These are phyloP conservation scores for Colletotrichum neosansevieriae DNA, from an alignment of 2,329 filamentous ascomycete species.

Conservation along the genomic window DNA sequence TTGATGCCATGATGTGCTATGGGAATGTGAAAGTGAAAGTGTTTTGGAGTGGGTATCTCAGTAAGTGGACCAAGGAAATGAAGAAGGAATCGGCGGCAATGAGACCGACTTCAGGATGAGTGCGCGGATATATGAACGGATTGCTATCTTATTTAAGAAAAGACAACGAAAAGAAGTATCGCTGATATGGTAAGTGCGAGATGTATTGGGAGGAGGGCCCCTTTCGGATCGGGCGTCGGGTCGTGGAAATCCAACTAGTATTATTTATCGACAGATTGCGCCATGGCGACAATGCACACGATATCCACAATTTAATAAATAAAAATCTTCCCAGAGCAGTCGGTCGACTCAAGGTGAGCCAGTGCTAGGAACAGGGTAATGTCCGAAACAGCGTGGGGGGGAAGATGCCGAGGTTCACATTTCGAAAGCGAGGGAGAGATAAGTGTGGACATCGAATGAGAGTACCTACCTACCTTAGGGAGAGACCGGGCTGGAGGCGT, in stretches of 20 bases:
- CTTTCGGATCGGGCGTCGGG: slow-evolving; percentile 14
- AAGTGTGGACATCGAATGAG: background rate
- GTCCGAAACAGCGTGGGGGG: slow-evolving; percentile 23
- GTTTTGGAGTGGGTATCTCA: slow-evolving; percentile 11
- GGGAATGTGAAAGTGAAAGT: slow-evolving; percentile 2
- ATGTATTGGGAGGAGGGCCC: background rate
- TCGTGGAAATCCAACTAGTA: slow-evolving; percentile 12
- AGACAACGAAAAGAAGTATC: background rate
- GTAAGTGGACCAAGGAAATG: slow-evolving; percentile 4
- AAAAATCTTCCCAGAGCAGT: slow-evolving; percentile 9
- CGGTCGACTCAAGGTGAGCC: slow-evolving; percentile 1
- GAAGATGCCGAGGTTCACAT: slow-evolving; percentile 34
- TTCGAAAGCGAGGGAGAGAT: background rate
- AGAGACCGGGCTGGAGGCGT: background rate
- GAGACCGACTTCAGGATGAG: background rate
- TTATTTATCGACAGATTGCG: slow-evolving; percentile 32
- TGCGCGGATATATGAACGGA: slow-evolving; percentile 11
- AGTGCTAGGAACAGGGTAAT: slow-evolving; percentile 24
- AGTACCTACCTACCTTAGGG: too few relatives aligned
- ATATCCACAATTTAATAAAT: slow-evolving; percentile 28
- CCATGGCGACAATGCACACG: background rate
- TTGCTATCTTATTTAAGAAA: slow-evolving; percentile 9
- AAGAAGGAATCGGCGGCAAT: background rate
- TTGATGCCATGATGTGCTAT: slow-evolving; percentile 27
- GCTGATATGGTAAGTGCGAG: slow-evolving; percentile 1